Base-by-base conservation (phyloP, 805 yeast genomes). In the Yarrowia sp. region DNA sequence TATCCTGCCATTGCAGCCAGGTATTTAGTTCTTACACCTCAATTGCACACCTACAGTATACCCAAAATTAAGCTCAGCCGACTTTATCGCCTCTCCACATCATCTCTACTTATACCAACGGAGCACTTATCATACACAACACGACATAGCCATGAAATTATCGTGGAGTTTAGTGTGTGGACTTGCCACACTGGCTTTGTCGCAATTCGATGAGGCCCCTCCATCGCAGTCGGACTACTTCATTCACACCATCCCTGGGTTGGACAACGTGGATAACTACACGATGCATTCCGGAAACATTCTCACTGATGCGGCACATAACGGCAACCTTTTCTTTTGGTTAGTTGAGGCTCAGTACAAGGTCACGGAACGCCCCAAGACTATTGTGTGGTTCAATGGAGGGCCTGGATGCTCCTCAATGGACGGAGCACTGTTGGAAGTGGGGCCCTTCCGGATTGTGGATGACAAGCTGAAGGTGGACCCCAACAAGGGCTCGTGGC, bases 391-490 rank as follows among this genome's bases (percentile, higher is more conserved):
- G 98, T 80, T 95, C 22, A 95, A 95, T 74, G 99, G 99, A 43
- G 99, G 99, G 0, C 99, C 99, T 0, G 99, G 99, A 0, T 95
- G 99, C 74, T 92, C 97, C 1, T 92, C 98, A 0, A 86, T 93
- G 95, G 99, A 95, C 76, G 99, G 99, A 14, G 97, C 96, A 0
- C 74, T 95, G 68, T 84, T 92, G 84, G 99, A 95, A 74, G 77
- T 86, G 3, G 99, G 99, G 0, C 98, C 99, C 0, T 83, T 91
- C 48, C 80, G 97, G 64, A 81, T 91, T 17, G 76, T 78, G 68
- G 69, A 73, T 0, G 72, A 81, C 8, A 66, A 66, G 28, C 67
- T 68, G 13, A 73, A 80, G 61, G 81, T 90, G 8, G 75, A 73
- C 13, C 75, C 79, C 64, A 90, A 90, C 74, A 72, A 79, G 1